Percentiles rank a stretch among this genome's conserved stretches.
Evolutionary conservation across 2,329 filamentous ascomycete species (phyloP).

Genomic region (Parascedosporium putredinis): DNA sequence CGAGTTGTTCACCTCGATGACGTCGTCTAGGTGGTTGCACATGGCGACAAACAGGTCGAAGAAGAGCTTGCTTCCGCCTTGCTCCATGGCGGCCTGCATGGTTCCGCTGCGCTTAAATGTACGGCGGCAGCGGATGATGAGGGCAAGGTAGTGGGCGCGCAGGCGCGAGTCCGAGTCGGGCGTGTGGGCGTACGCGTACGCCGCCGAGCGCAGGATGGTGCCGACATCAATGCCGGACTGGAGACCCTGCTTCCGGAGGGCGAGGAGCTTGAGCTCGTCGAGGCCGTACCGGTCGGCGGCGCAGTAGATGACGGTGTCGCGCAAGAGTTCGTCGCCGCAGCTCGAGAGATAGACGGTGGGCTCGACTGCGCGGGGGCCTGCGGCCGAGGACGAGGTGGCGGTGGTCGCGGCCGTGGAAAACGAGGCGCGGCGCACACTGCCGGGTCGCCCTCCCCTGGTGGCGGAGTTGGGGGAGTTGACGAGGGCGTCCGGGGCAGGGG

Average conservation of each 20-base stretch:
- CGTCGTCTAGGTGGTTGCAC: conserved; percentile 77
- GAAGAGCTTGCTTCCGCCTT: conserved; percentile 71
- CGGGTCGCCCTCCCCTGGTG: not conserved
- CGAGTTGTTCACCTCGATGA: conserved; percentile 20
- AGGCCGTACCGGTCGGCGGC: conserved; percentile 76
- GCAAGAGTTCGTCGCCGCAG: conserved; percentile 59
- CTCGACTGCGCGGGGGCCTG: conserved; percentile 30
- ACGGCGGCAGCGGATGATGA: conserved; percentile 78
- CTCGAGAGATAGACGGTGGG: conserved; percentile 60
- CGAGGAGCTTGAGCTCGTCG: conserved; percentile 72
- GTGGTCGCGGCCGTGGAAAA: not conserved
- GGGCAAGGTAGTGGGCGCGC: conserved; percentile 79
- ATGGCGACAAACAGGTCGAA: conserved; percentile 91
- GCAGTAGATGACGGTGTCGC: conserved; percentile 87
- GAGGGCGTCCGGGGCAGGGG: not conserved
- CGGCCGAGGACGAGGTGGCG: not conserved
- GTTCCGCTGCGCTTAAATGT: conserved; percentile 92
- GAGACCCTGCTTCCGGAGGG: conserved; percentile 80
- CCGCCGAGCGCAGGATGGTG: conserved; percentile 78
- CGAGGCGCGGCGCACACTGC: not conserved
- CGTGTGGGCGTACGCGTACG: conserved; percentile 81
- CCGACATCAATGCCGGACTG: conserved; percentile 74
- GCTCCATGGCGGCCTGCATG: conserved; percentile 92
- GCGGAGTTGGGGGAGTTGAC: not conserved
- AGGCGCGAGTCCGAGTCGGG: conserved; percentile 86